Conservation (phyloP, 2,329 filamentous ascomycete species). For the Pyrenophora tritici-repentis region DNA sequence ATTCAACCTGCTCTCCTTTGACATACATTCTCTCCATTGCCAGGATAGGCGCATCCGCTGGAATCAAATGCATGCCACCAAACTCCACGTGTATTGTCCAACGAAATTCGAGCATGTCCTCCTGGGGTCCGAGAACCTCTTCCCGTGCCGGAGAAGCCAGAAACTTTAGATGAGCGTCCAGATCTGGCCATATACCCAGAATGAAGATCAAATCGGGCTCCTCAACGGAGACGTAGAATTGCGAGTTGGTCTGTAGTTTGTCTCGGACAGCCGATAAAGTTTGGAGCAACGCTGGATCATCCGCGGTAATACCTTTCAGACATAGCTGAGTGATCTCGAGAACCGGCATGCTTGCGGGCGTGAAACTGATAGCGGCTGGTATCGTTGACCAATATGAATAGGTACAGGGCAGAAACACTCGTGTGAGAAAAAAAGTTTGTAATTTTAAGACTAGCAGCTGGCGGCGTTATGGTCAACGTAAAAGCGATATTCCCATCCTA, state of each 20-base stretch:
- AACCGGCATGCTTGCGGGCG: slow-evolving; percentile 29
- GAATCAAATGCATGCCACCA: slow-evolving; percentile 24
- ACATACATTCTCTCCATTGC: slow-evolving; percentile 29
- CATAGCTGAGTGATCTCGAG: slow-evolving; percentile 38
- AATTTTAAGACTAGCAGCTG: too few species aligned
- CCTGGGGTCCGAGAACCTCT: slow-evolving; percentile 37
- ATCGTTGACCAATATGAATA: slow-evolving; percentile 33
- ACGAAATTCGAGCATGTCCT: slow-evolving; percentile 35
- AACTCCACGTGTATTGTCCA: slow-evolving; percentile 37
- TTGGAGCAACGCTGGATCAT: slow-evolving; percentile 30
- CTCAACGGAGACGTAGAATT: slow-evolving; percentile 38
- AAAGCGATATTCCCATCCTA: too few species aligned
- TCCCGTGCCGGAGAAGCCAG: slow-evolving; percentile 33
- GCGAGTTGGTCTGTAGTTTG: slow-evolving; percentile 33
- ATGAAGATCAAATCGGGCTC: slow-evolving; percentile 37
- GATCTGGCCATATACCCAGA: slow-evolving; percentile 38
- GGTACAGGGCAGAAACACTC: slow-evolving; percentile 14
- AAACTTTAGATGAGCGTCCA: slow-evolving; percentile 35
- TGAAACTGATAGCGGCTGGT: slow-evolving; percentile 25
- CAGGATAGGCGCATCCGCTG: slow-evolving; percentile 34
- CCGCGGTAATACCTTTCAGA: slow-evolving; percentile 25
- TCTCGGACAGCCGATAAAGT: slow-evolving; percentile 37
- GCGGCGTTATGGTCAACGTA: too few species aligned
- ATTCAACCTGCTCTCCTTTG: slow-evolving; percentile 14
- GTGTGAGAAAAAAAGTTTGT: background rate